These are phyloP conservation scores for Ambrosia hybrid DNA, from an alignment of 140 eudicot genomes.

Conservation along the genomic window DNA sequence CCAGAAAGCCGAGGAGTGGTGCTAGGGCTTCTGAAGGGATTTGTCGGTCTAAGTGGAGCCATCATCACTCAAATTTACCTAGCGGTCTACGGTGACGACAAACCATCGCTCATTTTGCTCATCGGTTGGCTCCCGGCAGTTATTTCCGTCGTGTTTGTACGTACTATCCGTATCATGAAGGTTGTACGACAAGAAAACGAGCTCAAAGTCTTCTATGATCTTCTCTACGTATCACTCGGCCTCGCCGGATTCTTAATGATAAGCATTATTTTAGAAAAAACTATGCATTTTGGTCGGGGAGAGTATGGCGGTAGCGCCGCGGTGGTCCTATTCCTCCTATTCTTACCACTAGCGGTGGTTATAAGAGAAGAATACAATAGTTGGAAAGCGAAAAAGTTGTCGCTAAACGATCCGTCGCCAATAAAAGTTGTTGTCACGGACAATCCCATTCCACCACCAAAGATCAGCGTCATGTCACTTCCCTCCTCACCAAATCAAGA, in stretches of 20 bases:
- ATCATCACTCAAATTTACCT: constrained; percentile 57
- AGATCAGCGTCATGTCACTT: not conserved
- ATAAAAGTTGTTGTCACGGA: constrained; percentile 42
- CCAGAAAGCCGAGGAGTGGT: constrained; percentile 76
- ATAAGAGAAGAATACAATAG: constrained; percentile 45
- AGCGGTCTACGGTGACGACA: constrained; percentile 48
- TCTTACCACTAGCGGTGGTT: constrained; percentile 50
- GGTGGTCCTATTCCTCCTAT: constrained; percentile 45
- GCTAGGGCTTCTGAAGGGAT: constrained; percentile 68
- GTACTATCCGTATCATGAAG: constrained; percentile 55
- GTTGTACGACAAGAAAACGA: constrained; percentile 48
- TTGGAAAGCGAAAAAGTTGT: constrained; percentile 26
- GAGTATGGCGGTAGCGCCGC: constrained; percentile 47
- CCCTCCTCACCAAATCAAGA: constrained; percentile 16
- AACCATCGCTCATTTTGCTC: constrained; percentile 46
- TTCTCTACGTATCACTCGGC: constrained; percentile 61
- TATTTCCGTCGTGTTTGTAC: constrained; percentile 56
- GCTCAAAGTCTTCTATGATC: constrained; percentile 57
- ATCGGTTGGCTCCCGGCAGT: constrained; percentile 72
- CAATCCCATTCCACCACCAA: constrained; percentile 6
- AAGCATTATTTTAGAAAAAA: constrained; percentile 46
- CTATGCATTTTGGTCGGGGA: constrained; percentile 27
- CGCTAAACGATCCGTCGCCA: constrained; percentile 24
- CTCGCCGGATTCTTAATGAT: constrained; percentile 71
- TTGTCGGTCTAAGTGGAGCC: constrained; percentile 74